Evolutionary conservation across 1,139 yeast species (phyloP), one percentile per base, ranked within the genome.

Genomic region (Nematodospora anomalae): DNA sequence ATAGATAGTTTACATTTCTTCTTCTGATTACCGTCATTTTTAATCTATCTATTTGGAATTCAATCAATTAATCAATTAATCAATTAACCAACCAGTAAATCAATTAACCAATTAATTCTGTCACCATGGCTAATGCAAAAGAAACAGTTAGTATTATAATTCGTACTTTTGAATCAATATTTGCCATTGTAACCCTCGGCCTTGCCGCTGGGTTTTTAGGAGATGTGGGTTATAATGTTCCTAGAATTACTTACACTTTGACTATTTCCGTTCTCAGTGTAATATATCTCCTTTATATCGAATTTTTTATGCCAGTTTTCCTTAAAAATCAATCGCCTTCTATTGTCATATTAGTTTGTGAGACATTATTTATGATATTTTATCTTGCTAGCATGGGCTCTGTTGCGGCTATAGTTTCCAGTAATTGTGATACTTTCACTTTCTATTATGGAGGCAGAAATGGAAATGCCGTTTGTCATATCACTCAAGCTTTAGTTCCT

Each of bases 401-500:
- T 4, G 37, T 54, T 30, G 61, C 64, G 16, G 55, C 58, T 42
- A 46, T 35, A 22, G 55, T 47, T 33, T 67, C 65, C 5, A 40
- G 31, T 4, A 21, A 32, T 26, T 63, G 69, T 45, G 20, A 18
- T 30, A 13, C 13, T 23, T 28, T 33, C 26, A 18, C 21, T 6
- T 18, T 18, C 8, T 6, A 18, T 18, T 18, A 18, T 18, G 21
- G 21, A 6, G 21, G 21, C 8, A 6, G 7, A 6, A 27, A 30
- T 26, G 28, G 31, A 3, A 14, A 22, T 13, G 10, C 29, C 16
- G 37, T 49, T 32, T 65, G 71, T 45, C 39, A 40, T 26, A 18
- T 52, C 4, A 57, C 57, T 6, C 57, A 64, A 45, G 66, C 66
- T 1, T 37, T 53, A 11, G 52, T 61, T 40, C 63, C 66, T 2